These are phyloP conservation scores for Arachis stenosperma DNA, from an alignment of 306 rosid genomes.

Conservation along the genomic window DNA sequence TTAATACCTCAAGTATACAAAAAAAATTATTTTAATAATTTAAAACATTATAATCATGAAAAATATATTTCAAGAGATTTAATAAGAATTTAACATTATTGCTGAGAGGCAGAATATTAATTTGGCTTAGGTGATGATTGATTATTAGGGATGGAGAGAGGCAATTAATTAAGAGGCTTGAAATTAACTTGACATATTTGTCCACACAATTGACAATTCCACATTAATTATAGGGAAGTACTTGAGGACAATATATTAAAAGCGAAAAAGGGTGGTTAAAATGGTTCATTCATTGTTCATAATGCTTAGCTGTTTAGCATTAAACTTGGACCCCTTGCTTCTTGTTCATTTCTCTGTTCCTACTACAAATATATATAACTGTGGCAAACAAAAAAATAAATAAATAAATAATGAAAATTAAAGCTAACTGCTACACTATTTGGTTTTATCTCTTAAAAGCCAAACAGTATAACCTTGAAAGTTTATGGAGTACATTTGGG, in stretches of 20 bases:
- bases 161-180: background rate
- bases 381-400: no score
- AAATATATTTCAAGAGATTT: no score
- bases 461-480: background rate
- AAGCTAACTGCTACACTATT: background rate
- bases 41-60: no score
- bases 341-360: background rate
- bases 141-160: no score
- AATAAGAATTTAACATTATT: no score
- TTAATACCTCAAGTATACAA: no score
- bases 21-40: no score
- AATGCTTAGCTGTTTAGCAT: slow-evolving; percentile 18
- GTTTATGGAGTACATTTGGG: background rate
- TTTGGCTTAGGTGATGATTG: no score
- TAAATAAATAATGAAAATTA: background rate
- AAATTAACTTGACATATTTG: background rate
- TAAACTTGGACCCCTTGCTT: background rate
- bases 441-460: background rate
- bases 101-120: no score
- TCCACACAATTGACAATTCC: background rate
- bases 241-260: background rate
- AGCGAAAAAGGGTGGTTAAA: slow-evolving; percentile 1
- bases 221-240: no score
- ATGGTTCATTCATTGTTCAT: background rate
- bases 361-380: background rate